These are phyloP conservation scores for Rhynchospora pubera DNA, from an alignment of 176 grass and related monocot species.

Conservation along the genomic window DNA sequence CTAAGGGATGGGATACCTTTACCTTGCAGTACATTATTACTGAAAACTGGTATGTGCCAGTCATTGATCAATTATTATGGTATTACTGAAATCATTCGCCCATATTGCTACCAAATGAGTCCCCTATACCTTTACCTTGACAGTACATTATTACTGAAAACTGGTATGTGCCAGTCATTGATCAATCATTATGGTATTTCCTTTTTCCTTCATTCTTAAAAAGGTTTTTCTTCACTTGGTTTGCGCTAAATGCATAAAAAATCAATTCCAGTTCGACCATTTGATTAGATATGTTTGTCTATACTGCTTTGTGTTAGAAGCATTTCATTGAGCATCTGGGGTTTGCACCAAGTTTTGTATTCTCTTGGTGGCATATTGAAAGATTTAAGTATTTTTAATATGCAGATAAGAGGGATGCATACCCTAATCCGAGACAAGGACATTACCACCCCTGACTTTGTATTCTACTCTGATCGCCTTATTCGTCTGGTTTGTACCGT, in stretches of 20 bases:
- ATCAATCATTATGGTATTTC: not conserved
- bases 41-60: not conserved
- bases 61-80: not conserved
- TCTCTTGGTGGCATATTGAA: not conserved
- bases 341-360: not conserved
- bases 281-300: not conserved
- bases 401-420: slow-evolving; percentile 99
- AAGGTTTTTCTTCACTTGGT: not conserved
- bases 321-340: not conserved
- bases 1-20: not conserved
- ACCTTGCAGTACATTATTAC: not conserved
- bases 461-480: slow-evolving; percentile 93
- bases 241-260: not conserved
- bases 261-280: not conserved
- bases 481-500: slow-evolving; percentile 67
- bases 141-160: not conserved
- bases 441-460: slow-evolving; percentile 91
- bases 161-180: not conserved
- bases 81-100: too few species aligned
- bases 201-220: not conserved
- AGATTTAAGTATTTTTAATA: not conserved
- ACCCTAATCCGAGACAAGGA: slow-evolving; percentile 94
- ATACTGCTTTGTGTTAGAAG: not conserved
- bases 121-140: not conserved
- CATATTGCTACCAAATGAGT: not conserved